These are phyloP conservation scores for Phanerochaete sordida DNA, from an alignment of 768 basidiomycete species.

Conservation along the genomic window DNA sequence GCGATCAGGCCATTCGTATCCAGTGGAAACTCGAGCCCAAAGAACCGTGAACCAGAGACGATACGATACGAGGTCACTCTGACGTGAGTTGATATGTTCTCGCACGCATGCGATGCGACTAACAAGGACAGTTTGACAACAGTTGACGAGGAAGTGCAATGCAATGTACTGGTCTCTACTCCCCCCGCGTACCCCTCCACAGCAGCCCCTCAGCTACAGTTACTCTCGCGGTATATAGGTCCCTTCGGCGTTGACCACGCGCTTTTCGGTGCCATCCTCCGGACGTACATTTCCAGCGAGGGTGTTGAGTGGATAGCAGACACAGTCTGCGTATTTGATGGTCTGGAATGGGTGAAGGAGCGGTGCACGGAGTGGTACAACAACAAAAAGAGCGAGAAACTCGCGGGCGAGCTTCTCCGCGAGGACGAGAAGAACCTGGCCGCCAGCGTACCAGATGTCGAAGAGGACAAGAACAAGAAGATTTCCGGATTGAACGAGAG, in stretches of 20 bases:
- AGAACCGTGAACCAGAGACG: slow-evolving; percentile 15
- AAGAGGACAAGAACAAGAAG: slow-evolving; percentile 13
- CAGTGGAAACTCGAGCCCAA: slow-evolving; percentile 9
- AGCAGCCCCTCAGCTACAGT: slow-evolving; percentile 77
- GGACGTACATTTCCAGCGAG: slow-evolving; percentile 74
- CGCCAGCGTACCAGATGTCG: not conserved
- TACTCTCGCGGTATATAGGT: slow-evolving; percentile 81
- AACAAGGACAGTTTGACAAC: slow-evolving; percentile 41
- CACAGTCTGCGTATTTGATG: slow-evolving; percentile 83
- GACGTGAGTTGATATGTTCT: slow-evolving; percentile 46
- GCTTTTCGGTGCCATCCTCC: slow-evolving; percentile 74
- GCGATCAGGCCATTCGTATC: slow-evolving; percentile 59
- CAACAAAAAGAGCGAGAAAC: slow-evolving; percentile 55
- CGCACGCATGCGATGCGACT: not conserved
- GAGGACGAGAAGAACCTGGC: slow-evolving; percentile 38
- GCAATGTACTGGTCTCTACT: slow-evolving; percentile 40
- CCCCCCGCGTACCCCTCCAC: slow-evolving; percentile 57
- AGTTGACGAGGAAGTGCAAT: slow-evolving; percentile 33
- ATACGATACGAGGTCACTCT: slow-evolving; percentile 65
- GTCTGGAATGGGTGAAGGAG: slow-evolving; percentile 72
- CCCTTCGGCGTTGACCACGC: slow-evolving; percentile 69
- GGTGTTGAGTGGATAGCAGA: slow-evolving; percentile 78
- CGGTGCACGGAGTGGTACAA: slow-evolving; percentile 67
- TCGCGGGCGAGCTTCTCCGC: slow-evolving; percentile 50
- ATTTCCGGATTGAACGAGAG: slow-evolving; percentile 8